These are phyloP conservation scores for Antitrichia curtipendula DNA, from an alignment of 225 moss, liverwort and hornwort species.

Conservation along the genomic window DNA sequence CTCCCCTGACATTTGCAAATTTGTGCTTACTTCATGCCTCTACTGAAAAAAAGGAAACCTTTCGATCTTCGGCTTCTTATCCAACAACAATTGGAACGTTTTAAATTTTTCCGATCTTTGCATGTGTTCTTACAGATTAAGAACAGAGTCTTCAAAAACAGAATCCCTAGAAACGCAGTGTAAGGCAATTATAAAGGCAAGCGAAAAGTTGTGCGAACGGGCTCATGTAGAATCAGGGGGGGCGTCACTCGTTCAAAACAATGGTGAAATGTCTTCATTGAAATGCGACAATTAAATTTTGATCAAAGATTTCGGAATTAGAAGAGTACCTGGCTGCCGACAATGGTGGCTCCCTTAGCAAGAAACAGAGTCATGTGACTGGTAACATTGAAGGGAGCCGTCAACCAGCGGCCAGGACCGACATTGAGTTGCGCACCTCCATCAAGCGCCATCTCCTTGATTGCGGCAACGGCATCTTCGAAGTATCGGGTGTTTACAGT, in stretches of 20 bases:
- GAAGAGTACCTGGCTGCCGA: constrained; percentile 23
- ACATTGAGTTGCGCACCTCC: constrained; percentile 47
- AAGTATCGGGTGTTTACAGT: constrained; percentile 37
- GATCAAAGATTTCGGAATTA: neutral
- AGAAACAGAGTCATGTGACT: constrained; percentile 55
- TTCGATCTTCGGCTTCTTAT: neutral
- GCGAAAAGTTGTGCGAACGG: neutral
- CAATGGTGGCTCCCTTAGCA: constrained; percentile 28
- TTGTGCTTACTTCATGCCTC: neutral
- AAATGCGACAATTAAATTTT: neutral
- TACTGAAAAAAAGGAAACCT: neutral
- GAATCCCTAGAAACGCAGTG: neutral
- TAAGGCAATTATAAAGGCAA: neutral
- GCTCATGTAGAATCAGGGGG: neutral
- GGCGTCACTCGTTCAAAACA: neutral
- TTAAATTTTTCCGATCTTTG: neutral
- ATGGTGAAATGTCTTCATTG: neutral
- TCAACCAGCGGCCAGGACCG: constrained; percentile 44
- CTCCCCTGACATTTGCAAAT: neutral
- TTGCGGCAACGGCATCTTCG: constrained; percentile 25
- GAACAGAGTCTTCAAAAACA: neutral
- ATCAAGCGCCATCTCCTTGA: constrained; percentile 6
- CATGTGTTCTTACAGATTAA: neutral
- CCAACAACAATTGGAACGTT: neutral
- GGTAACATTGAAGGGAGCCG: constrained; percentile 53